Evolutionary conservation across 2,329 filamentous ascomycete genomes (phyloP), one percentile per base, ranked within the genome.

Genomic region (Cercospora zeina): DNA sequence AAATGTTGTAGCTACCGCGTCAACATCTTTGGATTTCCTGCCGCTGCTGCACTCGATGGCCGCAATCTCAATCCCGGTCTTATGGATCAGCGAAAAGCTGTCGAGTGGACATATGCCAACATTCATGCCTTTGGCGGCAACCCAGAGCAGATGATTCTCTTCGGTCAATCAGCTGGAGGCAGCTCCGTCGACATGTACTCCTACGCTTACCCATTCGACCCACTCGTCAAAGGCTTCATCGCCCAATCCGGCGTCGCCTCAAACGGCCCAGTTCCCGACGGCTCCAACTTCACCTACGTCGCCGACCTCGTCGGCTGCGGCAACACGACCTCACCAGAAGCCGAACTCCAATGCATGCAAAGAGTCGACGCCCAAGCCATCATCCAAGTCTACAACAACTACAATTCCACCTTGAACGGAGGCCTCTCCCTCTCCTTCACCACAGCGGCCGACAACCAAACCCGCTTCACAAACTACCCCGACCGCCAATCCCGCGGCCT

Each of bases 21-120:
- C 47, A 68, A 68, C 59, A 63, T 69, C 39, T 69, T 69, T 45
- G 67, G 68, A 16, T 69, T 58, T 37, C 71, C 66, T 9, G 62
- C 53, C 2, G 74, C 74, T 10, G 70, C 72, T 3, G 56, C 62
- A 2, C 42, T 66, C 1, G 34, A 62, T 21, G 72, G 69, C 3
- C 30, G 59, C 31, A 69, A 63, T 0, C 71, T 77, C 50, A 67
- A 64, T 19, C 62, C 64, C 1, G 75, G 74, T 1, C 69, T 77
- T 8, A 68, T 73, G 21, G 75, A 77, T 37, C 75, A 77, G 61
- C 69, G 75, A 1, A 63, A 73, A 42, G 75, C 74, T 1, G 73
- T 77, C 24, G 74, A 77, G 59, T 77, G 74, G 73, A 72, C 74
- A 9, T 71, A 72, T 30, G 70, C 75, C 47, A 72, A 77, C 59